phyloP scores from a whole-genome alignment of 192 early-diverging fungal genomes.

The Spinellus fusiger region DNA sequence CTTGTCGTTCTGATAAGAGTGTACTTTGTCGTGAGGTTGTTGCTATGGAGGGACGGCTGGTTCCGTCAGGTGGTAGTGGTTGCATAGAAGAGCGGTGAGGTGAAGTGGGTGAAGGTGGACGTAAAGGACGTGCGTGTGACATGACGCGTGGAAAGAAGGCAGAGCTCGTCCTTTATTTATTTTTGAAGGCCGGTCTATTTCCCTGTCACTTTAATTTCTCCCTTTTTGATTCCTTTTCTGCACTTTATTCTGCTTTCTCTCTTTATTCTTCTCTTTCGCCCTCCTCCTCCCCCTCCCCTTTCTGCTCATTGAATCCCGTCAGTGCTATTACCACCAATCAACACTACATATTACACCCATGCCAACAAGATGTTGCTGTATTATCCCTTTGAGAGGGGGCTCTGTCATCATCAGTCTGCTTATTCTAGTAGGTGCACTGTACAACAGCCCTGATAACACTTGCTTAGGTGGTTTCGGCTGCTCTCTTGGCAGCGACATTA shows the following conservation, averaged over 20 bases:
- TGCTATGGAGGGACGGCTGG: neutral
- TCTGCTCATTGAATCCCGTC: too few relatives aligned
- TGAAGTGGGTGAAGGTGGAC: neutral
- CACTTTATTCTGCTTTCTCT: neutral
- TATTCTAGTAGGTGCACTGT: conserved; percentile 10
- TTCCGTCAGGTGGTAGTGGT: neutral
- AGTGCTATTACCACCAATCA: too few relatives aligned
- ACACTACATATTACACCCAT: too few relatives aligned
- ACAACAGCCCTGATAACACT: neutral
- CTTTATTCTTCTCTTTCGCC: neutral
- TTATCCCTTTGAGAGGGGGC: conserved; percentile 23
- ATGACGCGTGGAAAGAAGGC: neutral
- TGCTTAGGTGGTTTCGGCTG: conserved; percentile 17
- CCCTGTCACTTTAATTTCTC: too few relatives aligned
- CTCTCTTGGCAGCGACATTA: conserved; percentile 17
- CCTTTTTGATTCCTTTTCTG: neutral
- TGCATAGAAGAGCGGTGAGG: neutral
- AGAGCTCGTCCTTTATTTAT: too few relatives aligned
- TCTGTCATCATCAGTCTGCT: conserved; percentile 9
- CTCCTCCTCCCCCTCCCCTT: too few relatives aligned
- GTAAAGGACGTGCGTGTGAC: neutral
- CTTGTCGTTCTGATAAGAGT: conserved; percentile 17
- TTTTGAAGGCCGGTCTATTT: too few relatives aligned
- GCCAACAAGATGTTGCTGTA: conserved; percentile 28
- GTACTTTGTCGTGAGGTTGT: conserved; percentile 6